Base-by-base conservation (phyloP, 139 green algal species). In the Tetratostichococcus sp. region DNA sequence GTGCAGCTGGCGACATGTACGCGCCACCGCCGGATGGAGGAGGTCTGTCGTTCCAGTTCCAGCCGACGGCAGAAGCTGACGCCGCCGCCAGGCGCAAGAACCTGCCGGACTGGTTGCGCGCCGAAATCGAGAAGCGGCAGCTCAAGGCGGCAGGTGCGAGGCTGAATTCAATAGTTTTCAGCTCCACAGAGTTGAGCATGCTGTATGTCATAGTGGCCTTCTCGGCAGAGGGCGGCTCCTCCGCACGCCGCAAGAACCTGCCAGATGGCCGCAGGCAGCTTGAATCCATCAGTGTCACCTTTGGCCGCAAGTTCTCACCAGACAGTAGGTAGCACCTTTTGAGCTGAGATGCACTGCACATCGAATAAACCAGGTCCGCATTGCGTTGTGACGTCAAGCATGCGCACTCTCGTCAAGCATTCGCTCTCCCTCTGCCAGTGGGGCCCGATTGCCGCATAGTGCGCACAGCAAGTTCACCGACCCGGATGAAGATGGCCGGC, bases 21-120 rank as follows among this genome's bases (percentile, higher is more conserved):
- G 58, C 17, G 22, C 23, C 25, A 19, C 58, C 25, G 50, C 17
- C 50, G 50, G 39, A 6, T 26, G 25, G 11, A 30, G 22, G 58
- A 4, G 5, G 26, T 4, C 62, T 32, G 26, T 68, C 62, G 26
- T 32, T 32, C n/a, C n/a, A 34, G 62, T 34, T 35, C 16, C 28
- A 32, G 28, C 26, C 28, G 16, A 16, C 5, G 2, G 26, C 5
- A 22, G 62, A 23, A 22, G 62, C 5, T 16, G 62, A 34, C 16
- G 62, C 62, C 8, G 62, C 50, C 50, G 19, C 11, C 14, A 62
- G 26, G 50, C 50, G 50, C 14, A 62, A 62, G 19, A 62, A 62
- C 34, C 28, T 68, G 62, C 62, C 62, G 4, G 62, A 68, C 28
- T 68, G 62, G 62, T 26, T 68, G 62, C 62, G 62, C 62, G 62